phyloP scores from a whole-genome alignment of 306 rosid species.

The Sicyos edulis region DNA sequence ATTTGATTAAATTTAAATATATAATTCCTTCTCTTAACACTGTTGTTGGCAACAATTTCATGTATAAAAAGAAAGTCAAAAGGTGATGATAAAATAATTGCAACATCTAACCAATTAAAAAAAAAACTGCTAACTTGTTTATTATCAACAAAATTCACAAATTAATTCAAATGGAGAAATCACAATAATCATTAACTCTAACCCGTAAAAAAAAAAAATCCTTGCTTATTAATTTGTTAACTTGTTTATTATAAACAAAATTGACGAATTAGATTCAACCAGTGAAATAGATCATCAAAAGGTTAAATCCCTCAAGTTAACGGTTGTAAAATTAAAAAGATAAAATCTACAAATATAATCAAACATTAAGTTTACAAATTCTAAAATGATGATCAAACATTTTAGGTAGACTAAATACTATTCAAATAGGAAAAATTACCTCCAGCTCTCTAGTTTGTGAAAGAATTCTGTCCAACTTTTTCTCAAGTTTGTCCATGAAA shows the following conservation, averaged over 20 bases:
- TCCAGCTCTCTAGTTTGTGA: conserved; percentile 45
- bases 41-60: background rate
- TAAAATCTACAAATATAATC: no score
- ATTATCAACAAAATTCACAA: background rate
- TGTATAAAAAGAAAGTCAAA: background rate
- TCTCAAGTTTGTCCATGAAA: conserved; percentile 56
- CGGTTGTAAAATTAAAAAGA: no score
- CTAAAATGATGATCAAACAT: background rate
- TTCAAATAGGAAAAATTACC: conserved; percentile 33
- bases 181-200: no score
- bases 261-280: no score
- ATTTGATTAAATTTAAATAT: background rate
- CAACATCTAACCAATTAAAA: background rate
- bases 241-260: no score
- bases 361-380: no score
- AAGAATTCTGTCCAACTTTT: conserved; percentile 52
- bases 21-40: no score
- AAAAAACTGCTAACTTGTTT: background rate
- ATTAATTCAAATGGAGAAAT: no score
- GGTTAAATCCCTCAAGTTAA: no score
- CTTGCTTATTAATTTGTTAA: no score
- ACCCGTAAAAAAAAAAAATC: no score
- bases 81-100: background rate
- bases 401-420: background rate
- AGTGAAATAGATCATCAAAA: no score